Evolutionary conservation across 2,329 filamentous ascomycete genomes (phyloP), one percentile per base, ranked within the genome.

Genomic region (Colletotrichum sp.): DNA sequence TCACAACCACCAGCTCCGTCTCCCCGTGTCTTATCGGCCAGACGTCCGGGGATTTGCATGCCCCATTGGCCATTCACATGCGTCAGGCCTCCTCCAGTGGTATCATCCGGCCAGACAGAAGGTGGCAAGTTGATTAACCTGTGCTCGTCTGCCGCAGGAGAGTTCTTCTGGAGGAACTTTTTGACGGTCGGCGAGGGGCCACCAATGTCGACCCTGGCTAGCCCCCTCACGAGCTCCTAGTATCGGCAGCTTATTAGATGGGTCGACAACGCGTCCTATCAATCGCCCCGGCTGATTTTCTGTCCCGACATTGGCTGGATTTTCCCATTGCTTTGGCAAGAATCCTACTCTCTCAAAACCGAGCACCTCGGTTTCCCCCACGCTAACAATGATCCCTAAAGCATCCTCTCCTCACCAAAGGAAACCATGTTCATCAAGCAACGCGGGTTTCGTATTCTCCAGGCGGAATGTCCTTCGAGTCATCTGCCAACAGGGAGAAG

Each of bases 241-340:
- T 68, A 72, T 72, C 64, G 57, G 44, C 69, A 65, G 63, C 69
- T 69, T 76, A 64, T 76, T 76, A 57, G 34, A 68, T 69, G 73
- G 69, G 64, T 63, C 64, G 30, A 52, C 64, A 65, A 55, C 62
- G 63, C 60, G 30, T 68, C 57, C 57, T 68, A 72, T 30, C 63
- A 26, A 26, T 21, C 28, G 72, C 36, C 69, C 73, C 70, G 55
- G 63, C 24, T 24, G 7, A 24, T 28, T 9, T 24, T 6, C 39
- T 32, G 39, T 10, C 32, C 30, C 12, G 21, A 44, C 26, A 68
- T 72, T 72, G 73, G 69, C 30, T 68, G 34, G 6, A 7, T 28
- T 12, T 15, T 26, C 13, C 26, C n/a, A 18, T 34, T 13, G 6
- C 39, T 24, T 21, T 52, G 73, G 70, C 59, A 15, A 59, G 73